Percentiles rank a stretch among this genome's conserved stretches.
Conservation (phyloP, 2,329 filamentous ascomycete species). For the Aspergillus uvarum region DNA sequence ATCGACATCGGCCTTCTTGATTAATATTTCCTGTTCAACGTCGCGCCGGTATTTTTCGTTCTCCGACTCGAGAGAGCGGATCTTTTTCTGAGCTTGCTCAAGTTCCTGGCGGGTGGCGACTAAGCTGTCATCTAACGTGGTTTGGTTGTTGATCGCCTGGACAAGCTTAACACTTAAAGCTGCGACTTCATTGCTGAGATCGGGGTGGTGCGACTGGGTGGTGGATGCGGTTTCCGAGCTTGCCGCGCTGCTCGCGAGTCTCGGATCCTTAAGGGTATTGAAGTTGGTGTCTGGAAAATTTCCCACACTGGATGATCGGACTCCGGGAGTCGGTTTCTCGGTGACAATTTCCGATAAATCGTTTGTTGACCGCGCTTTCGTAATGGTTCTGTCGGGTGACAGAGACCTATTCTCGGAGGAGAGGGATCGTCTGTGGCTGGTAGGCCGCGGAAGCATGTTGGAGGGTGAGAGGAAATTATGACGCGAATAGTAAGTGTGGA, state of each 20-base stretch:
- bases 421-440: conserved; percentile 38
- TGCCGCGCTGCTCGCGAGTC: conserved; percentile 38
- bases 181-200: conserved; percentile 74
- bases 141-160: conserved; percentile 96
- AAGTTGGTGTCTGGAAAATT: conserved; percentile 43
- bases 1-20: conserved; percentile 73
- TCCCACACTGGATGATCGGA: conserved; percentile 29
- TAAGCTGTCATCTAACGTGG: conserved; percentile 82
- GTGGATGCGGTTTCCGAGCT: conserved; percentile 34
- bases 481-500: conserved; percentile 37
- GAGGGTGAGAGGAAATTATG: conserved; percentile 38
- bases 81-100: conserved; percentile 66
- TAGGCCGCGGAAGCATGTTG: conserved; percentile 38
- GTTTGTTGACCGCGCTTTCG: conserved; percentile 47
- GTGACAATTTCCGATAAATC: conserved; percentile 39
- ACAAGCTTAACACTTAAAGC: conserved; percentile 93
- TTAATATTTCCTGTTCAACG: conserved; percentile 70
- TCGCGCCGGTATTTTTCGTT: conserved; percentile 68
- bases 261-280: conserved; percentile 48
- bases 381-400: conserved; percentile 40
- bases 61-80: conserved; percentile 67
- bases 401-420: conserved; percentile 37
- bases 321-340: conserved; percentile 23
- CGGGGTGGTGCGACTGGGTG: conserved; percentile 51
- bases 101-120: conserved; percentile 80